Percentiles rank a stretch among this genome's conserved stretches.
phyloP scores from a whole-genome alignment of 306 rosid species.

The Hippophae gyantsensis region DNA sequence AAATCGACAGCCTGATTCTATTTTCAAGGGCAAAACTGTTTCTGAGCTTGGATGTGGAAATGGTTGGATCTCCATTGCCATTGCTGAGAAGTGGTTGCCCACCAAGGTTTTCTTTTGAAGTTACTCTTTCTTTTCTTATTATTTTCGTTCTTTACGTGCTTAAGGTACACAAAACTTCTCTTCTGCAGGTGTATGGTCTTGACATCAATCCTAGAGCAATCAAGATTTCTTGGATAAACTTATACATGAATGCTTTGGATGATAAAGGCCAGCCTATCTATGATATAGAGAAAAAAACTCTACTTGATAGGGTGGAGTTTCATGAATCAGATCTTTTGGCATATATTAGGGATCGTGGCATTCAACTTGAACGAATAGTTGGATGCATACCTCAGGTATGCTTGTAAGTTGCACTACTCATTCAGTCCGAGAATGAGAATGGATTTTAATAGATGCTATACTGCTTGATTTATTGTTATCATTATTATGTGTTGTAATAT shows the following conservation, averaged over 20 bases:
- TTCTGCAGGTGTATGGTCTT: constrained; percentile 79
- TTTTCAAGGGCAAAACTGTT: constrained; percentile 70
- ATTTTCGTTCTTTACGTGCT: background rate
- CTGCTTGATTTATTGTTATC: constrained; percentile 1
- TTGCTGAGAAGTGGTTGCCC: constrained; percentile 92
- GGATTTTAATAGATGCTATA: background rate
- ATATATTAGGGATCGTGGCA: constrained; percentile 63
- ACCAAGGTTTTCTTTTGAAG: constrained; percentile 44
- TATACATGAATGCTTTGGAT: constrained; percentile 82
- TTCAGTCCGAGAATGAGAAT: background rate
- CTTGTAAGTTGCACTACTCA: constrained; percentile 1
- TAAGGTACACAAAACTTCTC: background rate
- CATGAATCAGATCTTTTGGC: constrained; percentile 86
- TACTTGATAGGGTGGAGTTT: constrained; percentile 91
- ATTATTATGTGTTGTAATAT: background rate
- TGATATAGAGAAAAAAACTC: constrained; percentile 66
- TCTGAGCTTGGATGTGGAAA: constrained; percentile 97
- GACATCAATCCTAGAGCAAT: constrained; percentile 94
- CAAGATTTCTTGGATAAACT: constrained; percentile 80
- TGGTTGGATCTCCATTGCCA: constrained; percentile 98
- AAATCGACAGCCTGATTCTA: constrained; percentile 72
- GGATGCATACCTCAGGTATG: constrained; percentile 99
- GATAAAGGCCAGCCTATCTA: constrained; percentile 65
- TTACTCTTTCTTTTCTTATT: background rate
- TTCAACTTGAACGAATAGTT: constrained; percentile 83